Conservation (phyloP, 2,329 filamentous ascomycete genomes). For the Orbilia ellipsospora region DNA sequence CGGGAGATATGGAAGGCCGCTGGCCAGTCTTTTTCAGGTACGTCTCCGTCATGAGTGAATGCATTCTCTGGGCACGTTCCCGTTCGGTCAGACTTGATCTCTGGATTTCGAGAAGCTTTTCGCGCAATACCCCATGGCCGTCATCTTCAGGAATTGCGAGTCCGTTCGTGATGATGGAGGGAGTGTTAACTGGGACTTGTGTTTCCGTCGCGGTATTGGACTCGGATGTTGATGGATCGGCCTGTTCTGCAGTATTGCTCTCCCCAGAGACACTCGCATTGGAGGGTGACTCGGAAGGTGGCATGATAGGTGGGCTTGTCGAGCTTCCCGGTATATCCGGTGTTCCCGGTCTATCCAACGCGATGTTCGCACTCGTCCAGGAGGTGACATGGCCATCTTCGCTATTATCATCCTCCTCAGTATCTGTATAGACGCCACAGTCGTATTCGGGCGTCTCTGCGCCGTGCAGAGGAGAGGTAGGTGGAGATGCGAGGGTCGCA, state of each 20-base stretch:
- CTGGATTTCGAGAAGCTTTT: slow-evolving; percentile 76
- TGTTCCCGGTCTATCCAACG: slow-evolving; percentile 13
- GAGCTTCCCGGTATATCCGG: slow-evolving; percentile 3
- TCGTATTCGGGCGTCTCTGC: slow-evolving; percentile 49
- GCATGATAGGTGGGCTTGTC: slow-evolving; percentile 27
- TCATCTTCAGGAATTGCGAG: slow-evolving; percentile 76
- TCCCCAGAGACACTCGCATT: slow-evolving; percentile 24
- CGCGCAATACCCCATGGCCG: slow-evolving; percentile 76
- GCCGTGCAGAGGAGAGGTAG: slow-evolving; percentile 35
- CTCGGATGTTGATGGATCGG: background rate
- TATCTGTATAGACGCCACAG: slow-evolving; percentile 51
- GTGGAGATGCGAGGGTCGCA: slow-evolving; percentile 35
- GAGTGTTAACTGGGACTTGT: background rate
- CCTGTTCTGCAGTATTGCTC: slow-evolving; percentile 4
- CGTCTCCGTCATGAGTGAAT: slow-evolving; percentile 75
- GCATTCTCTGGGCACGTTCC: slow-evolving; percentile 78
- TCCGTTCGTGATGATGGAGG: slow-evolving; percentile 15
- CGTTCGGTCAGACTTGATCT: slow-evolving; percentile 68
- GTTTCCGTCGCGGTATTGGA: background rate
- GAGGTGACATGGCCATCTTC: slow-evolving; percentile 17
- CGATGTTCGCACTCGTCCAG: slow-evolving; percentile 11
- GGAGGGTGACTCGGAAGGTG: slow-evolving; percentile 43
- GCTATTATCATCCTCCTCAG: slow-evolving; percentile 45
- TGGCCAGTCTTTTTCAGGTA: slow-evolving; percentile 65
- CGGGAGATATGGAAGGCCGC: slow-evolving; percentile 61